Base-by-base conservation (phyloP, 257 asterid species). In the Jaltomata sinuosa region DNA sequence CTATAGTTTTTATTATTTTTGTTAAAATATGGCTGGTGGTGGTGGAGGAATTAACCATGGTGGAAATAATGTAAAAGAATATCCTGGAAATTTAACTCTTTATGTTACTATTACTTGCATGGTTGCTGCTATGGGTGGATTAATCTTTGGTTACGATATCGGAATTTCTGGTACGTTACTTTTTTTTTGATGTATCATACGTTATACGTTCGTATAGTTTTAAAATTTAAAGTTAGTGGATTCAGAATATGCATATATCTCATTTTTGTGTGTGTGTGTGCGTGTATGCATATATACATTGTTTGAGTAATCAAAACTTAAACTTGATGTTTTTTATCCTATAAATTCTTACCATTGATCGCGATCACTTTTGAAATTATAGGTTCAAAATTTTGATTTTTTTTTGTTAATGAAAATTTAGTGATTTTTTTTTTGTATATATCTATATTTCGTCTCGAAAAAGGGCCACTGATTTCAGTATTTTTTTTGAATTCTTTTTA, bases 121-220 rank as follows among this genome's bases (percentile, higher is more conserved):
- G 76, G 91, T 94, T 22, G 98, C 98, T 0, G 98, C 95, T 87
- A 95, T 93, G 98, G 98, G 98, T 8, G 98, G 98, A 11, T 91
- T 95, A 6, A 95, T 95, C 40, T 95, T 95, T 78, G 98, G 98
- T 49, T 95, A 95, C 36, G 98, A 95, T 81, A 91, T 95, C 0
- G 98, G 98, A 4, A 94, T 95, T 86, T 95, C 98, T 64, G 98
- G 98, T 94, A 86, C 16, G 68, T 53, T 19, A 6, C 0, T n/a
- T 79, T 7, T 18, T 22, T 11, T n/a, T n/a, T n/a, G n/a, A n/a
- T n/a, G n/a, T n/a, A n/a, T n/a, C n/a, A n/a, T n/a, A n/a, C n/a
- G n/a, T n/a, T n/a, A n/a, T n/a, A n/a, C n/a, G n/a, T n/a, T n/a
- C n/a, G n/a, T n/a, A n/a, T n/a, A n/a, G n/a, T n/a, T n/a, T n/a